These are phyloP conservation scores for Leishmania mexicana DNA, from an alignment of 208 protist species.

Conservation along the genomic window DNA sequence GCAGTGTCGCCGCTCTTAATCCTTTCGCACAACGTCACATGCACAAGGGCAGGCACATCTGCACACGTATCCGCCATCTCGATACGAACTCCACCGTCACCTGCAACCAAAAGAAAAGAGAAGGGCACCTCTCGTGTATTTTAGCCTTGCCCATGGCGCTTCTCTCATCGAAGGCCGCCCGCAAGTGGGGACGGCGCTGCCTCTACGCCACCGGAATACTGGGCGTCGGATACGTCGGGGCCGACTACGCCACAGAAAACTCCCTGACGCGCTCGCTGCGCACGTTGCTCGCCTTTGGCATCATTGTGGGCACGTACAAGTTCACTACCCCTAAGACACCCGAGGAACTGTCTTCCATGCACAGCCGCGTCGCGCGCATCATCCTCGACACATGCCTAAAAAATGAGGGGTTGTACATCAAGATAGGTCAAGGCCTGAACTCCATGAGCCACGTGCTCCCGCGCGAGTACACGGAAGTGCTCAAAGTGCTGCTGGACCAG, in stretches of 20 bases:
- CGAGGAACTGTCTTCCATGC: slow-evolving; percentile 60
- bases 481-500: slow-evolving; percentile 78
- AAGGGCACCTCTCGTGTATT: neutral
- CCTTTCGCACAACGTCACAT: neutral
- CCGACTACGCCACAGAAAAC: slow-evolving; percentile 55
- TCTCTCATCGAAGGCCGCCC: neutral
- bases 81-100: neutral
- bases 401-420: slow-evolving; percentile 92
- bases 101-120: neutral
- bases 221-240: slow-evolving; percentile 24
- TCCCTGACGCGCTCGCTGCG: slow-evolving; percentile 73
- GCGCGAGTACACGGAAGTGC: slow-evolving; percentile 71
- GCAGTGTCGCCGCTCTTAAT: neutral
- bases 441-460: slow-evolving; percentile 90
- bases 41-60: neutral
- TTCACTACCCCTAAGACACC: slow-evolving; percentile 51
- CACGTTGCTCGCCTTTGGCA: slow-evolving; percentile 37
- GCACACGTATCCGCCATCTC: neutral
- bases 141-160: neutral
- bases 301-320: slow-evolving; percentile 71
- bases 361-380: slow-evolving; percentile 43
- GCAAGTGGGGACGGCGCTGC: slow-evolving; percentile 30
- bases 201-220: slow-evolving; percentile 29
- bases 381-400: slow-evolving; percentile 66
- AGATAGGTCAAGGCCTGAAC: slow-evolving; percentile 86